Conservation (phyloP, 805 yeast species). For the Candida sonorensis region DNA sequence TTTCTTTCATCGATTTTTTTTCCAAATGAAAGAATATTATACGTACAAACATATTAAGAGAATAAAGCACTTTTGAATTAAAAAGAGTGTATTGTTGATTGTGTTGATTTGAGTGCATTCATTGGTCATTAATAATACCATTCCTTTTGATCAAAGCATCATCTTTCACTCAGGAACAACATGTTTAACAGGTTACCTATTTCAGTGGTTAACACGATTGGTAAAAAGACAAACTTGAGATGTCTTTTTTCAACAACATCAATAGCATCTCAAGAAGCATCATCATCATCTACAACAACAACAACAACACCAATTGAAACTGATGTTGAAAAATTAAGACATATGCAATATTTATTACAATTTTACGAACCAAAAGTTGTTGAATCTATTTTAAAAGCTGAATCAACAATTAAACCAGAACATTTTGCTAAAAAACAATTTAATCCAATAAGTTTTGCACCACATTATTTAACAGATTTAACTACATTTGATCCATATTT, state of each 20-base stretch:
- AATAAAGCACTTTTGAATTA: no score
- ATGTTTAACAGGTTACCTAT: no score
- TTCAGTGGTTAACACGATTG: no score
- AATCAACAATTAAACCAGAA: conserved; percentile 62
- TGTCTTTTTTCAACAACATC: conserved; percentile 9
- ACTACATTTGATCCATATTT: conserved; percentile 66
- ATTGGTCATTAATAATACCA: no score
- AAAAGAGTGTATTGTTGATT: no score
- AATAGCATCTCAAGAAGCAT: conserved; percentile 2
- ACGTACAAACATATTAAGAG: no score
- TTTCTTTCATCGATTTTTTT: no score
- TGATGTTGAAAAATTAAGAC: conserved; percentile 28
- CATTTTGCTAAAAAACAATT: conserved; percentile 42
- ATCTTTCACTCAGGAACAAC: no score
- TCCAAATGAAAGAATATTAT: no score
- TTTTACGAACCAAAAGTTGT: conserved; percentile 80
- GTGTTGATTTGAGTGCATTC: no score
- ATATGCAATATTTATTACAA: conserved; percentile 53
- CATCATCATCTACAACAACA: not conserved
- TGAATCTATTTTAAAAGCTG: conserved; percentile 77
- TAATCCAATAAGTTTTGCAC: conserved; percentile 52
- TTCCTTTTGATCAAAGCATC: no score
- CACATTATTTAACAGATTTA: conserved; percentile 66
- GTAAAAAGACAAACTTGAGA: no score
- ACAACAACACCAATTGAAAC: conserved; percentile 1